Evolutionary conservation across 768 basidiomycete genomes (phyloP).

Genomic region (Ramaria rubella): DNA sequence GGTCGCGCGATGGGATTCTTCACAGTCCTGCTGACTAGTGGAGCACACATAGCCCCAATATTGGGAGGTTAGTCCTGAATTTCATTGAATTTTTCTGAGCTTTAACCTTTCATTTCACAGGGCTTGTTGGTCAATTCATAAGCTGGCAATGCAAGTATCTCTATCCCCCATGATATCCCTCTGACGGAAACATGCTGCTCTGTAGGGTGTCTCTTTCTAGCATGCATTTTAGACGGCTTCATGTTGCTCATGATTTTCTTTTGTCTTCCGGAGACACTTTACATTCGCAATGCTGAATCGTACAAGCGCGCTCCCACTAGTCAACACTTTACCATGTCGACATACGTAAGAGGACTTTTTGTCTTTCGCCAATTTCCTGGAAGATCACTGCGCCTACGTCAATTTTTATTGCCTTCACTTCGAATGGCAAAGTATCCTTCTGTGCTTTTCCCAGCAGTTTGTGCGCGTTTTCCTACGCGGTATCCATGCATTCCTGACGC

Average conservation of each 20-base stretch:
- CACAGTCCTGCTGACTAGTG: conserved; percentile 36
- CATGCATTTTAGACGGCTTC: conserved; percentile 36
- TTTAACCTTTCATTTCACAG: conserved; percentile 17
- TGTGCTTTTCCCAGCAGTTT: conserved; percentile 32
- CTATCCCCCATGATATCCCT: not conserved
- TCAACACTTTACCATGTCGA: conserved; percentile 14
- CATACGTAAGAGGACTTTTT: conserved; percentile 18
- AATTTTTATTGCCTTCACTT: conserved; percentile 28
- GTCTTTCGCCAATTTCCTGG: conserved; percentile 26
- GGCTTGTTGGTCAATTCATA: conserved; percentile 31
- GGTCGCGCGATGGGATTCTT: conserved; percentile 40
- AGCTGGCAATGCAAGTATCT: conserved; percentile 29
- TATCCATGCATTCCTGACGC: not conserved
- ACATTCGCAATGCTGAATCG: conserved; percentile 23
- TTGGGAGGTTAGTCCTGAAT: conserved; percentile 20
- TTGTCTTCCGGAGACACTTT: conserved; percentile 38
- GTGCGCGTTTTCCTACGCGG: conserved; percentile 19
- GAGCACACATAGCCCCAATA: conserved; percentile 36
- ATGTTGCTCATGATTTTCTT: conserved; percentile 33
- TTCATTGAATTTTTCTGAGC: not conserved
- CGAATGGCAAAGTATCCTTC: conserved; percentile 38
- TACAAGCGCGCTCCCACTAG: conserved; percentile 10
- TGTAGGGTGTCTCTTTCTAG: conserved; percentile 36
- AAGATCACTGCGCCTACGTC: conserved; percentile 20
- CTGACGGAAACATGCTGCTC: not conserved